Evolutionary conservation across 1,139 yeast genomes (phyloP).

Genomic region (Candida mesenterica): DNA sequence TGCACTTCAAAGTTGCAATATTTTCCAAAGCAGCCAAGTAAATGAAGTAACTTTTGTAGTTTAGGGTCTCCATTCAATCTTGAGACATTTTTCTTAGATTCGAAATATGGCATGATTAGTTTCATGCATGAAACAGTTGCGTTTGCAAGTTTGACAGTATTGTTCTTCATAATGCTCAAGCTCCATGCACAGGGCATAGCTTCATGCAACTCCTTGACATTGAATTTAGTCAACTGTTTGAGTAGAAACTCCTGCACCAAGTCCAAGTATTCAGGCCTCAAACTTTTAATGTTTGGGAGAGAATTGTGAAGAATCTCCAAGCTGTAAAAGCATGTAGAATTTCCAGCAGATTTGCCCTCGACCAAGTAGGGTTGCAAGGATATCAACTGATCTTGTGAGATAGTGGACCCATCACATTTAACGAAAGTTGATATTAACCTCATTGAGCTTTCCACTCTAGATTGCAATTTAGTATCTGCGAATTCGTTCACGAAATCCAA

Average conservation of each 20-base stretch:
- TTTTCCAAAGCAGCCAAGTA: conserved; percentile 70
- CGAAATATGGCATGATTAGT: conserved; percentile 44
- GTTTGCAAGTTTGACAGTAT: conserved; percentile 49
- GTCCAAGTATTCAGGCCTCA: conserved; percentile 51
- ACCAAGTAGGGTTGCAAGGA: conserved; percentile 59
- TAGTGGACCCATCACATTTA: conserved; percentile 46
- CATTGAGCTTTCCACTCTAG: conserved; percentile 33
- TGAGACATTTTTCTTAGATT: conserved; percentile 17
- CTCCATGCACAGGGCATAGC: conserved; percentile 70
- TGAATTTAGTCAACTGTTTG: conserved; percentile 56
- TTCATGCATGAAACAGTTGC: conserved; percentile 62
- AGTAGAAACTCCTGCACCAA: conserved; percentile 54
- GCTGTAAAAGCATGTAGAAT: conserved; percentile 42
- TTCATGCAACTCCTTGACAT: conserved; percentile 56
- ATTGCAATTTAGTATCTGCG: conserved; percentile 16
- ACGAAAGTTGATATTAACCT: conserved; percentile 54
- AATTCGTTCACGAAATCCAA: conserved; percentile 25
- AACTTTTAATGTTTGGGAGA: conserved; percentile 40
- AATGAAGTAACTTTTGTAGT: conserved; percentile 54
- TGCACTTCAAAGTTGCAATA: conserved; percentile 57
- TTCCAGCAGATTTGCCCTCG: conserved; percentile 41
- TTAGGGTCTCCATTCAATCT: conserved; percentile 38
- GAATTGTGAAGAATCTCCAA: conserved; percentile 53
- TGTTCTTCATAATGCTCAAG: conserved; percentile 45
- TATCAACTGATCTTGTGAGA: conserved; percentile 64